Evolutionary conservation across 352 stramenopile species (phyloP).

Genomic region (Globisporangium acanthophoron): DNA sequence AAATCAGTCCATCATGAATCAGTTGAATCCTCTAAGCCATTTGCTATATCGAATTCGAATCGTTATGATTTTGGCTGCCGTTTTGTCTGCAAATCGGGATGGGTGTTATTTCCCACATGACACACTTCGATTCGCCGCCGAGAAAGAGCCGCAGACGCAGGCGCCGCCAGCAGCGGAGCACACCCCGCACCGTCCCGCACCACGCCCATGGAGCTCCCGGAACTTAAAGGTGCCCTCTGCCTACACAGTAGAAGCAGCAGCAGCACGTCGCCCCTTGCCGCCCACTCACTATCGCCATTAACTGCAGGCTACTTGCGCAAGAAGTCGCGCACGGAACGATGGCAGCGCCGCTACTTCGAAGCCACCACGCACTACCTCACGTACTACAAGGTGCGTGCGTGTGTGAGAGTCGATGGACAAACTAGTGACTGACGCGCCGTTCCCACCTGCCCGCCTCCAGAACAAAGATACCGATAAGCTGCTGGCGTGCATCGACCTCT

Average conservation of each 20-base stretch:
- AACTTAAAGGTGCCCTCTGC: conserved; percentile 67
- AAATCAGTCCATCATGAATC: background rate
- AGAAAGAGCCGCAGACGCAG: background rate
- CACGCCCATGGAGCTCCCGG: conserved; percentile 56
- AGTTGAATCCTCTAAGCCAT: background rate
- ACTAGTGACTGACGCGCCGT: background rate
- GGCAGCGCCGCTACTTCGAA: conserved; percentile 98
- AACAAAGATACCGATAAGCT: conserved; percentile 83
- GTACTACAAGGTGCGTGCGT: conserved; percentile 93
- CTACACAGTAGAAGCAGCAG: background rate
- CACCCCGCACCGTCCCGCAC: background rate
- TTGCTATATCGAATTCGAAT: background rate
- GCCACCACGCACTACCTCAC: conserved; percentile 96
- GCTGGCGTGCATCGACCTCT: conserved; percentile 85
- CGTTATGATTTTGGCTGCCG: background rate
- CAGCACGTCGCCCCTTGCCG: background rate
- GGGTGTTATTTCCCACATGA: background rate
- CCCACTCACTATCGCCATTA: background rate
- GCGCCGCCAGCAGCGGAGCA: background rate
- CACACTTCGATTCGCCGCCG: background rate
- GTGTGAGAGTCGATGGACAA: background rate
- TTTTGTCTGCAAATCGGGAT: background rate
- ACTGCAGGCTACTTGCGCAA: conserved; percentile 88
- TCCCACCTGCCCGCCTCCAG: conserved; percentile 15
- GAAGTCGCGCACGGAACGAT: conserved; percentile 89